A percentile compares a stretch with the other conserved stretches of the same genome.
These are phyloP conservation scores for Pythium rhizo-oryzae DNA, from an alignment of 352 stramenopile species.

Conservation along the genomic window DNA sequence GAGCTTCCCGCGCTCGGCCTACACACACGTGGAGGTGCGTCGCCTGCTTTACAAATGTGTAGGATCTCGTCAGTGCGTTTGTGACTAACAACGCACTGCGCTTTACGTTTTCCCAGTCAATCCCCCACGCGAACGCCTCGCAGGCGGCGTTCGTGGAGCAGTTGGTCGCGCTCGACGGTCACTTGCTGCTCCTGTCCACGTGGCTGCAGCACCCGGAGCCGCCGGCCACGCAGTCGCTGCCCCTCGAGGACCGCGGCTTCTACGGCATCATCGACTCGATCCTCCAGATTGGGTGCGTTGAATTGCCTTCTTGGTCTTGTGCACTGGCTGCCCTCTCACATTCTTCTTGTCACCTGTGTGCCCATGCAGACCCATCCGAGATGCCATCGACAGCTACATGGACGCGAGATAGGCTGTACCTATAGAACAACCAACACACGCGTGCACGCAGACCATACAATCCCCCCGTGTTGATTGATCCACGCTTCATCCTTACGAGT, in stretches of 20 bases:
- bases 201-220: constrained; percentile 81
- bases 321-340: too few relatives aligned
- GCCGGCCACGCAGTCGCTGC: constrained; percentile 62
- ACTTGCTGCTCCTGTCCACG: constrained; percentile 66
- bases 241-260: constrained; percentile 68
- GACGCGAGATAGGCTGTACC: constrained; percentile 28
- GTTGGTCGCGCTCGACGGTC: constrained; percentile 56
- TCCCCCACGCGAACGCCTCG: constrained; percentile 36
- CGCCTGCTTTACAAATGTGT: background rate
- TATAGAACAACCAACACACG: too few relatives aligned
- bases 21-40: constrained; percentile 66
- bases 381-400: constrained; percentile 73
- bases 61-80: too few relatives aligned
- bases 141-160: constrained; percentile 32
- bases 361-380: constrained; percentile 47
- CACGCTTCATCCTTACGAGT: background rate
- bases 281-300: constrained; percentile 63
- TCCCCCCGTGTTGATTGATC: background rate
- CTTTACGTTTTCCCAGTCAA: constrained; percentile 31
- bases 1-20: constrained; percentile 78
- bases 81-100: background rate
- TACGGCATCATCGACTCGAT: constrained; percentile 77
- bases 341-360: background rate
- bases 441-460: background rate
- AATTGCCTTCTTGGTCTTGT: too few relatives aligned